A percentile compares a stretch with the other conserved stretches of the same genome.
These are phyloP conservation scores for Lasiosphaeria hispida DNA, from an alignment of 495 filamentous ascomycete genomes.

Conservation along the genomic window DNA sequence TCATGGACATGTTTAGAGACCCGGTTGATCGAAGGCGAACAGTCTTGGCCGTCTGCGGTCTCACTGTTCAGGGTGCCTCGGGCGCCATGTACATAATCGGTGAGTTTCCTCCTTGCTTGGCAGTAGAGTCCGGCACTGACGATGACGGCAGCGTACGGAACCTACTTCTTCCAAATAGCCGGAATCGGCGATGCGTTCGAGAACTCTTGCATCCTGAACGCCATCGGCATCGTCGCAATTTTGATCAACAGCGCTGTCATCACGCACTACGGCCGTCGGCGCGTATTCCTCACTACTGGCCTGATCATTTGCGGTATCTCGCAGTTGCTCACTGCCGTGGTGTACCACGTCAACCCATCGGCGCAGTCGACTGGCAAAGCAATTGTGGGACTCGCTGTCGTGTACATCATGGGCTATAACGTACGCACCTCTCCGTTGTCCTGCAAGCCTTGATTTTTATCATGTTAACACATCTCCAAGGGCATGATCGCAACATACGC, in stretches of 20 bases:
- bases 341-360: slow-evolving; percentile 50
- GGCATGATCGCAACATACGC: slow-evolving; percentile 52
- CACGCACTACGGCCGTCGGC: slow-evolving; percentile 51
- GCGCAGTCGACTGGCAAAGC: slow-evolving; percentile 46
- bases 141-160: slow-evolving; percentile 46
- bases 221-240: slow-evolving; percentile 51
- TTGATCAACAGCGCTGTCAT: slow-evolving; percentile 51
- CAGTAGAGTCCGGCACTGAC: slow-evolving; percentile 11
- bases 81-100: slow-evolving; percentile 6
- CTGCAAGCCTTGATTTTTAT: neutral
- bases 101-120: too few species aligned
- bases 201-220: slow-evolving; percentile 53
- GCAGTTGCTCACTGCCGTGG: slow-evolving; percentile 49
- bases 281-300: slow-evolving; percentile 49
- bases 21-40: slow-evolving; percentile 1
- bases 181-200: slow-evolving; percentile 54
- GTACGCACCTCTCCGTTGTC: slow-evolving; percentile 16
- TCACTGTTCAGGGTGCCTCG: neutral
- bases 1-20: neutral
- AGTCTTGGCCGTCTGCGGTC: neutral
- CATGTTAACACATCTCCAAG: neutral
- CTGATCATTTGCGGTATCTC: slow-evolving; percentile 49
- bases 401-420: slow-evolving; percentile 57
- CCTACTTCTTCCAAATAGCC: slow-evolving; percentile 64
- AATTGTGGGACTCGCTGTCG: slow-evolving; percentile 49